phyloP scores from a whole-genome alignment of 1,284 basidiomycete genomes.

The Fomitopsis schrenkii region DNA sequence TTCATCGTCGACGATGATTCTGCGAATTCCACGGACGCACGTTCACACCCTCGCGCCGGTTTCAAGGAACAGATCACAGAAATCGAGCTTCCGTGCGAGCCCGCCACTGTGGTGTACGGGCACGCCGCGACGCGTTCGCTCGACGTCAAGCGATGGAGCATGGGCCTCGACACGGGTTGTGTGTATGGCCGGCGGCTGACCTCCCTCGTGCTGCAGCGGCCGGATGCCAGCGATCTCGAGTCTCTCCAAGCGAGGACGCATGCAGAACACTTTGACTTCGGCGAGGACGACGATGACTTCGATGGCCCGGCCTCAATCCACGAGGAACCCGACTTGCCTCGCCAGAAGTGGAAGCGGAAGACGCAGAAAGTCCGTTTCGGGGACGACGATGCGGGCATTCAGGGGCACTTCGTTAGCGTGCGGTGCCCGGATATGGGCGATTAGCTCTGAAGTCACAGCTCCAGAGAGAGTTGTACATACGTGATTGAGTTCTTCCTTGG shows the following conservation, averaged over 20 bases:
- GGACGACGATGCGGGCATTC: constrained; percentile 17
- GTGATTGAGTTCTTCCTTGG: background rate
- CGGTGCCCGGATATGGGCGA: constrained; percentile 20
- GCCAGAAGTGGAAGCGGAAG: constrained; percentile 12
- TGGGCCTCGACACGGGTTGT: constrained; percentile 83
- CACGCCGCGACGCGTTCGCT: constrained; percentile 75
- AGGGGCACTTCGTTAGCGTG: constrained; percentile 22
- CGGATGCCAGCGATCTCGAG: constrained; percentile 10
- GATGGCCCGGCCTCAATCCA: constrained; percentile 14
- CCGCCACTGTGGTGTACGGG: constrained; percentile 79
- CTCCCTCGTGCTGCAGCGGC: constrained; percentile 49
- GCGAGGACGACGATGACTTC: constrained; percentile 24
- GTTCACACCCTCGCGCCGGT: background rate
- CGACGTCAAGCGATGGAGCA: constrained; percentile 73
- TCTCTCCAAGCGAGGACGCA: constrained; percentile 2
- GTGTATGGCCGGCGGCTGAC: constrained; percentile 57
- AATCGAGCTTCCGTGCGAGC: constrained; percentile 54
- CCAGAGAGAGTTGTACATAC: too few species aligned
- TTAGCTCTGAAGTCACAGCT: background rate
- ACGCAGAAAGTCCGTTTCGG: constrained; percentile 21
- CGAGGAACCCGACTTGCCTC: background rate
- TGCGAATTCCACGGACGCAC: background rate
- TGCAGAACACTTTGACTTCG: constrained; percentile 14
- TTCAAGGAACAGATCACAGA: constrained; percentile 6
- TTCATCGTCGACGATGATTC: constrained; percentile 29